Evolutionary conservation across 1,139 yeast genomes (phyloP).

Genomic region (Hemisphaericaspora lyxosophila): DNA sequence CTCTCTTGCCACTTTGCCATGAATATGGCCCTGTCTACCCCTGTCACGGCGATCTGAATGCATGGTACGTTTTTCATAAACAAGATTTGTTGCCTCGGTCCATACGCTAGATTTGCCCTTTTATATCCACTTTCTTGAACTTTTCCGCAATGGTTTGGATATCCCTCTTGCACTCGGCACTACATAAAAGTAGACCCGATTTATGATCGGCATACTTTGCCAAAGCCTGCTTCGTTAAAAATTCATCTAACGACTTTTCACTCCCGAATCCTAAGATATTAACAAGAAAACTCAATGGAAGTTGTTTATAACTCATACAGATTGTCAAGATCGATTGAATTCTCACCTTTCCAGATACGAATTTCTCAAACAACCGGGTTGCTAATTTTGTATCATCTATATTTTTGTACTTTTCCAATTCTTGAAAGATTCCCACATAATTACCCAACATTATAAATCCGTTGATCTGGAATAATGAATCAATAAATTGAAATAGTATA

Average conservation of each 20-base stretch:
- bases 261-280: slow-evolving; percentile 48
- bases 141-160: slow-evolving; percentile 8
- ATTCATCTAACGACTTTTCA: slow-evolving; percentile 23
- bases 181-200: not conserved
- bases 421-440: slow-evolving; percentile 52
- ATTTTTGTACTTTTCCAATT: slow-evolving; percentile 28
- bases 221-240: slow-evolving; percentile 44
- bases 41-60: too few relatives aligned
- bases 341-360: slow-evolving; percentile 55
- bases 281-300: slow-evolving; percentile 47
- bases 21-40: too few relatives aligned
- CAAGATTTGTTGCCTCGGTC: too few relatives aligned
- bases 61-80: slow-evolving; percentile 29
- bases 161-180: not conserved
- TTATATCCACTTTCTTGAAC: slow-evolving; percentile 76
- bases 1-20: too few relatives aligned
- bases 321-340: slow-evolving; percentile 59
- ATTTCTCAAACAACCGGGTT: slow-evolving; percentile 34
- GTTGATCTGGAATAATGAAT: slow-evolving; percentile 27
- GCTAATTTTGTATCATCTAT: slow-evolving; percentile 23
- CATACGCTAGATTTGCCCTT: too few relatives aligned
- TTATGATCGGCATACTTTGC: slow-evolving; percentile 25
- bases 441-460: slow-evolving; percentile 35
- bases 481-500: slow-evolving; percentile 22
- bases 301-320: slow-evolving; percentile 58